Conservation (phyloP, 1,284 basidiomycete genomes). For the Mycena citricolor region DNA sequence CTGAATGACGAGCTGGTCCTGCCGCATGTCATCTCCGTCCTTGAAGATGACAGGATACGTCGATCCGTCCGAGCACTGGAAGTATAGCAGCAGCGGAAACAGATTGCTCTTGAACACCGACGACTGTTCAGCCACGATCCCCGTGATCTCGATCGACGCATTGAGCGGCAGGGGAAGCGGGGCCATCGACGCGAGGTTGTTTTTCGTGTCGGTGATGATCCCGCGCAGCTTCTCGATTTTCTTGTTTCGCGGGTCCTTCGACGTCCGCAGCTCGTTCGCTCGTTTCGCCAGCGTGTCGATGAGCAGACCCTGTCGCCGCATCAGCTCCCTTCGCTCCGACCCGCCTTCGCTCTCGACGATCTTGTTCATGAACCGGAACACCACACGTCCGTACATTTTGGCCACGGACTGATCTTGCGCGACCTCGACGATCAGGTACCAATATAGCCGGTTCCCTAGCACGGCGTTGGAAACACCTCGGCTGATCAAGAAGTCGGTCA, state of each 20-base stretch:
- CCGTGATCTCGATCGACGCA: conserved; percentile 77
- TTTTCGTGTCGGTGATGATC: conserved; percentile 83
- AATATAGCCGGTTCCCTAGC: conserved; percentile 90
- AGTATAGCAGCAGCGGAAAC: conserved; percentile 88
- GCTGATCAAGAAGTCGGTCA: conserved; percentile 88
- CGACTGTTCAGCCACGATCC: conserved; percentile 88
- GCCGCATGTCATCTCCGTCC: conserved; percentile 97
- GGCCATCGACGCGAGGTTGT: conserved; percentile 70
- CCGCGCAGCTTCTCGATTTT: conserved; percentile 94
- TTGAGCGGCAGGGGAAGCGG: conserved; percentile 90
- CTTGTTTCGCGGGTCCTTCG: conserved; percentile 92
- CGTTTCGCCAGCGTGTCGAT: conserved; percentile 81
- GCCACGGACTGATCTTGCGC: conserved; percentile 80
- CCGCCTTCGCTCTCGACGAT: conserved; percentile 77
- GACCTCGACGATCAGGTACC: conserved; percentile 97
- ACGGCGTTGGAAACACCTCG: conserved; percentile 82
- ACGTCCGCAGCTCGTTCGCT: conserved; percentile 84
- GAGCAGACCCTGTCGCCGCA: conserved; percentile 84
- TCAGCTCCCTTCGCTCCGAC: conserved; percentile 74
- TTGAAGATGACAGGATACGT: conserved; percentile 98
- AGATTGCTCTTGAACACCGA: conserved; percentile 98
- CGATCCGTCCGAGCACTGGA: conserved; percentile 73
- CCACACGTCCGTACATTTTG: conserved; percentile 90
- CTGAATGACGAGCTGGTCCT: conserved; percentile 97
- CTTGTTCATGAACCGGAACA: conserved; percentile 84